A percentile compares a stretch with the other conserved stretches of the same genome.
Conservation (phyloP, 371 early-diverging fungal species). For the Lichtheimia hyalospora region DNA sequence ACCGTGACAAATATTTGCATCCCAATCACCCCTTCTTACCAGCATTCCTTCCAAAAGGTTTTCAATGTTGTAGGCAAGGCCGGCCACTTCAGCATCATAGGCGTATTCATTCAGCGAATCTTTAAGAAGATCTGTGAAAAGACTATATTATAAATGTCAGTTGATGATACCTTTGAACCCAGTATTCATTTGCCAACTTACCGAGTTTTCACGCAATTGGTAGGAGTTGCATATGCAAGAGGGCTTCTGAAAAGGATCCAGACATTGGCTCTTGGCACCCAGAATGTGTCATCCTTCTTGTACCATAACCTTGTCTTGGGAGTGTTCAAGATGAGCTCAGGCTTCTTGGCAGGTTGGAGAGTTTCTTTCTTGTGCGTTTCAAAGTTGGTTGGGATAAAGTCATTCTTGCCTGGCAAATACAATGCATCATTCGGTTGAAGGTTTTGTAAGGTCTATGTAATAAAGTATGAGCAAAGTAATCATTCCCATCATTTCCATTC, state of each 20-base stretch:
- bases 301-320: conserved; percentile 81
- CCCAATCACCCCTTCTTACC: conserved; percentile 15
- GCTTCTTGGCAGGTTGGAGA: conserved; percentile 33
- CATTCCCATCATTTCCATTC: neutral
- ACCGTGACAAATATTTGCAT: neutral
- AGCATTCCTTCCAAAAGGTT: conserved; percentile 68
- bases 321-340: conserved; percentile 64
- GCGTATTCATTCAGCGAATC: conserved; percentile 83
- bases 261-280: conserved; percentile 74
- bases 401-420: conserved; percentile 75
- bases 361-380: conserved; percentile 54
- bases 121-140: conserved; percentile 77
- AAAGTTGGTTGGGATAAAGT: conserved; percentile 80
- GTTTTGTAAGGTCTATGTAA: conserved; percentile 45
- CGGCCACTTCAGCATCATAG: conserved; percentile 90
- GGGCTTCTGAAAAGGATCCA: conserved; percentile 63
- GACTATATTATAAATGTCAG: conserved; percentile 12
- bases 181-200: neutral
- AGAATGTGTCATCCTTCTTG: conserved; percentile 92
- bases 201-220: conserved; percentile 52
- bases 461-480: neutral
- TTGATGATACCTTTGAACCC: neutral
- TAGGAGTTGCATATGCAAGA: conserved; percentile 61
- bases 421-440: conserved; percentile 55
- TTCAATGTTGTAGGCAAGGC: conserved; percentile 73